Base-by-base conservation (phyloP, 768 basidiomycete species). In the Xanthoconium stramineum region DNA sequence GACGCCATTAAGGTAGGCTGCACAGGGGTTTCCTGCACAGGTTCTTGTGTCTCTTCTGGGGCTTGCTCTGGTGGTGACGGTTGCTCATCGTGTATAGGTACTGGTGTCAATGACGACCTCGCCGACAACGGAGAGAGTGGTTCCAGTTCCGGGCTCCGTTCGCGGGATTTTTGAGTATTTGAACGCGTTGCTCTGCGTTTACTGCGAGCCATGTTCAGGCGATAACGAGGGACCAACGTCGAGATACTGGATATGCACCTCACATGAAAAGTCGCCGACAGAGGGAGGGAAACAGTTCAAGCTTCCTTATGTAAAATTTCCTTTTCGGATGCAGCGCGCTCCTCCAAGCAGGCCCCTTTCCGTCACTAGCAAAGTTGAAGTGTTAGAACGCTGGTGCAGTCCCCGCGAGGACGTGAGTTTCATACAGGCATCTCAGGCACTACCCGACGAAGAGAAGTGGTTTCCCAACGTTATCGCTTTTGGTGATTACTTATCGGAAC, bases 151-250 rank as follows among this genome's bases (percentile, higher is more conserved):
- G 72, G 71, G 20, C 66, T 70, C 40, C 59, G 61, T 57, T 75
- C 74, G 38, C 69, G 71, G 3, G 70, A 67, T 50, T 77, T 75
- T 52, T 66, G 72, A 15, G 66, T 37, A 55, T 69, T 75, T 35
- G 67, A 70, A 52, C 78, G 76, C 37, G 74, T 71, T 46, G 69
- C 61, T 58, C 79, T 75, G 53, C 81, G 79, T 64, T 74, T 76
- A 58, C 70, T 67, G 40, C 74, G 77, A 64, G 77, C 72, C 80
- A 81, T 81, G 50, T 54, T 58, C 52, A 47, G 58, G 53, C 14
- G 30, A n/a, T 50, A 50, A 52, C 43, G 51, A 39, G 45, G 42
- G 47, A 49, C 54, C 20, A 29, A 43, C 43, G 53, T 47, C 24
- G 57, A 49, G 59, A 59, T 45, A 40, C 19, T 50, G 42, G 45